Evolutionary conservation across 768 basidiomycete species (phyloP).

Genomic region (Termitomyces sp.): DNA sequence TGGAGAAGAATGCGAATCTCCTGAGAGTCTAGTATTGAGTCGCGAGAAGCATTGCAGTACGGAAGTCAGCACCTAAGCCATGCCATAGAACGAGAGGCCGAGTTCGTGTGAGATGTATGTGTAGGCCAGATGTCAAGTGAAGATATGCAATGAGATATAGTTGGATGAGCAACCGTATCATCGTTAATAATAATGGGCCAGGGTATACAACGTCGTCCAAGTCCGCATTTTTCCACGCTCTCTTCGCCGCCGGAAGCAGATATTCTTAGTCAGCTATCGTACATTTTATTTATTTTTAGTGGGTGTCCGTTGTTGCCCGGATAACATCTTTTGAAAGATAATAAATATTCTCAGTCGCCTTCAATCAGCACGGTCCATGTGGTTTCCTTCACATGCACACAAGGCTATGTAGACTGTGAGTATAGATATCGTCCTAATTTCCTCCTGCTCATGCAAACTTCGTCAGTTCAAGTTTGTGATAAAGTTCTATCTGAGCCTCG

Average conservation of each 20-base stretch:
- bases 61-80: constrained; percentile 40
- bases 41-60: background rate
- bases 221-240: background rate
- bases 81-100: constrained; percentile 77
- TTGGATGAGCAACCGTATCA: constrained; percentile 1
- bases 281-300: too few species aligned
- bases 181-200: background rate
- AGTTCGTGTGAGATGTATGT: constrained; percentile 14
- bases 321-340: background rate
- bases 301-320: background rate
- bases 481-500: background rate
- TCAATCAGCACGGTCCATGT: background rate
- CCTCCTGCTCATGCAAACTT: background rate
- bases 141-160: background rate
- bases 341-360: background rate
- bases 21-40: constrained; percentile 20
- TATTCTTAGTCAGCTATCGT: background rate
- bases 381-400: background rate
- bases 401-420: background rate
- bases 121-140: background rate
- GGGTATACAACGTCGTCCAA: too few species aligned
- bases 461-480: background rate
- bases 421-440: background rate
- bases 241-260: background rate
- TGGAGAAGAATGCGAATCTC: constrained; percentile 70